phyloP scores from a whole-genome alignment of 2,329 filamentous ascomycete genomes.

The Ophioceras dolichostomum region DNA sequence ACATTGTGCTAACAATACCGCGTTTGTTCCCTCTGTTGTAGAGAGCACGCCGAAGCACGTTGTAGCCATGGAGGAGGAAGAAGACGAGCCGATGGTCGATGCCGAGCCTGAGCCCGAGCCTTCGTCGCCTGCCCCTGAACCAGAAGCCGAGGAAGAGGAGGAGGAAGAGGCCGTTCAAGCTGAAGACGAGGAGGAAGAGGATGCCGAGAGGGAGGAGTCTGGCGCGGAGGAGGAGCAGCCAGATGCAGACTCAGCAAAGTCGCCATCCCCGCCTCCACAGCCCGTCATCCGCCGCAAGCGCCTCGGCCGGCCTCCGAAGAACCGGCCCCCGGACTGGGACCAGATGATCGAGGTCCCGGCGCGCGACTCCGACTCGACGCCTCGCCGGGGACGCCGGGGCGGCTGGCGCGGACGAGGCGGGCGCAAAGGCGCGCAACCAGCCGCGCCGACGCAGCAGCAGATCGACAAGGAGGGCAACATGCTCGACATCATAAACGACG shows the following conservation, averaged over 20 bases:
- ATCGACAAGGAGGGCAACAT: slow-evolving; percentile 91
- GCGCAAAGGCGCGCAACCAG: slow-evolving; percentile 55
- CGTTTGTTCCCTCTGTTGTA: too few relatives aligned
- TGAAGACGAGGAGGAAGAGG: slow-evolving; percentile 28
- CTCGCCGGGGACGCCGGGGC: slow-evolving; percentile 52
- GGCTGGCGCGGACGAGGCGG: slow-evolving; percentile 60
- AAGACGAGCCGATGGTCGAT: slow-evolving; percentile 32
- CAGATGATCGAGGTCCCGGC: slow-evolving; percentile 42
- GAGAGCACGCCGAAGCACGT: slow-evolving; percentile 34
- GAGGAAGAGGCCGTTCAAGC: too few relatives aligned
- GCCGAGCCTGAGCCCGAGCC: slow-evolving; percentile 13
- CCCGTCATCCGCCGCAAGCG: slow-evolving; percentile 62
- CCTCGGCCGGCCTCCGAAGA: slow-evolving; percentile 78
- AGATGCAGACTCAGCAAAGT: slow-evolving; percentile 30
- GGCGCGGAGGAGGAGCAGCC: slow-evolving; percentile 21
- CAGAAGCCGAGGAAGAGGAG: slow-evolving; percentile 17
- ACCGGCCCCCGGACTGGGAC: slow-evolving; percentile 70
- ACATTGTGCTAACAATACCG: too few relatives aligned
- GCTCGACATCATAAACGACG: slow-evolving; percentile 82
- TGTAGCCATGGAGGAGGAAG: slow-evolving; percentile 29
- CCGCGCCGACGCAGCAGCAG: slow-evolving; percentile 64
- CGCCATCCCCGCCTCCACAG: slow-evolving; percentile 43
- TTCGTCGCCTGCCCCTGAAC: slow-evolving; percentile 3
- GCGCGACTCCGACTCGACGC: slow-evolving; percentile 41
- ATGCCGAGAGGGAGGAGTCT: slow-evolving; percentile 16